Percentiles rank a stretch among this genome's conserved stretches.
Evolutionary conservation across 441 rosid species (phyloP).

Genomic region (Raphanus hybrid): DNA sequence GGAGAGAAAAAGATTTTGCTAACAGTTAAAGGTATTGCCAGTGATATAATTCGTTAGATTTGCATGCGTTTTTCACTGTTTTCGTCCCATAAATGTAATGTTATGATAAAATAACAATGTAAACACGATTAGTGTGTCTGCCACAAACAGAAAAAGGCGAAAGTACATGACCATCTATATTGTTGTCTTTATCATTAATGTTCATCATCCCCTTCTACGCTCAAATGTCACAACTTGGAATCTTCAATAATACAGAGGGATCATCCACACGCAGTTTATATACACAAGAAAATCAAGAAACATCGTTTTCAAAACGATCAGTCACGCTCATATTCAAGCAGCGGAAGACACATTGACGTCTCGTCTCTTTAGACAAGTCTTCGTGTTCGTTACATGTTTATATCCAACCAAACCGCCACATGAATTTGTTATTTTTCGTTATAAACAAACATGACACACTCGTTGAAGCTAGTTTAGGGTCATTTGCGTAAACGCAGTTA

Average conservation of each 20-base stretch:
- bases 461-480: not conserved
- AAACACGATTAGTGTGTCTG: constrained; percentile 39
- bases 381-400: constrained; percentile 34
- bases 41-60: constrained; percentile 14
- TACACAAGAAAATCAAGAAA: not conserved
- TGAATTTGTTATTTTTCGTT: constrained; percentile 23
- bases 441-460: not conserved
- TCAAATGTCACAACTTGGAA: constrained; percentile 38
- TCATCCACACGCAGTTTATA: constrained; percentile 4
- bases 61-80: constrained; percentile 24
- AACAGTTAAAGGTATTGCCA: constrained; percentile 24
- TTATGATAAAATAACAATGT: constrained; percentile 1
- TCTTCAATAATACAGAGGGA: constrained; percentile 7
- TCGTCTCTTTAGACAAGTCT: constrained; percentile 36
- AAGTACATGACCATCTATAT: constrained; percentile 17
- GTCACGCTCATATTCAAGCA: constrained; percentile 24
- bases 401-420: constrained; percentile 36
- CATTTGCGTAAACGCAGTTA: no score
- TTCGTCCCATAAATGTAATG: constrained; percentile 8
- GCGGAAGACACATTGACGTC: constrained; percentile 41
- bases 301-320: constrained; percentile 32
- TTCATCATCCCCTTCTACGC: constrained; percentile 23
- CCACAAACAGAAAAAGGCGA: constrained; percentile 32
- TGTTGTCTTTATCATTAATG: constrained; percentile 30
- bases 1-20: constrained; percentile 32